Evolutionary conservation across 106 monocot genomes (phyloP).

Genomic region (Gastrodia elata): DNA sequence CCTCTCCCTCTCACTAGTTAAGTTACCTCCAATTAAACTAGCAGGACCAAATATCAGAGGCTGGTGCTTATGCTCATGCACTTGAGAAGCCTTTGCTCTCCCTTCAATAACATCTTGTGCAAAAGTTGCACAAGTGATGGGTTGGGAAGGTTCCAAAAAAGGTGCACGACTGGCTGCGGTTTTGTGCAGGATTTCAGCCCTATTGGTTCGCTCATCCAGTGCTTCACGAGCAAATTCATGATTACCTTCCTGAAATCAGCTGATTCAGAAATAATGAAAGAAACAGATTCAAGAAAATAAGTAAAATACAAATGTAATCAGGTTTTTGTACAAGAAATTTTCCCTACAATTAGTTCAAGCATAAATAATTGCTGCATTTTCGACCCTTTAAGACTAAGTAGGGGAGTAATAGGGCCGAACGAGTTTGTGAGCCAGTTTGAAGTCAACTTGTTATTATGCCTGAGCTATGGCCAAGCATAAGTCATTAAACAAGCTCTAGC

Average conservation of each 20-base stretch:
- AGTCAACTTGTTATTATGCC: too few species aligned
- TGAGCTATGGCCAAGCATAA: too few species aligned
- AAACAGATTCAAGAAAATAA: neutral
- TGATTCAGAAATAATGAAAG: neutral
- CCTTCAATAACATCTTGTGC: conserved; percentile 99
- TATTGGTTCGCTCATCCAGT: conserved; percentile 67
- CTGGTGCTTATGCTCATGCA: conserved; percentile 82
- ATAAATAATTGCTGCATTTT: too few species aligned
- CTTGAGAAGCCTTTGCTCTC: conserved; percentile 62
- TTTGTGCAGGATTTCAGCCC: conserved; percentile 67
- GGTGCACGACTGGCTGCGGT: conserved; percentile 50
- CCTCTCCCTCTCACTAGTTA: conserved; percentile 71
- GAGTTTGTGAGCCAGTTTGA: too few species aligned
- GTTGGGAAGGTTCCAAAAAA: conserved; percentile 58
- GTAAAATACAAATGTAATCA: neutral
- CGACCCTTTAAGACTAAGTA: neutral
- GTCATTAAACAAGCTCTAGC: too few species aligned
- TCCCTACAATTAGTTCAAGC: neutral
- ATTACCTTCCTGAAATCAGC: conserved; percentile 50
- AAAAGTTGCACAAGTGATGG: conserved; percentile 91
- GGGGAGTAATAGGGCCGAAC: too few species aligned
- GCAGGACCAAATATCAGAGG: conserved; percentile 88
- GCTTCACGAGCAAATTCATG: conserved; percentile 51
- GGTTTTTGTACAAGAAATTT: neutral
- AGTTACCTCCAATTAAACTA: conserved; percentile 58